These are phyloP conservation scores for Dipteronia dyeriana DNA, from an alignment of 345 rosid genomes.

Conservation along the genomic window DNA sequence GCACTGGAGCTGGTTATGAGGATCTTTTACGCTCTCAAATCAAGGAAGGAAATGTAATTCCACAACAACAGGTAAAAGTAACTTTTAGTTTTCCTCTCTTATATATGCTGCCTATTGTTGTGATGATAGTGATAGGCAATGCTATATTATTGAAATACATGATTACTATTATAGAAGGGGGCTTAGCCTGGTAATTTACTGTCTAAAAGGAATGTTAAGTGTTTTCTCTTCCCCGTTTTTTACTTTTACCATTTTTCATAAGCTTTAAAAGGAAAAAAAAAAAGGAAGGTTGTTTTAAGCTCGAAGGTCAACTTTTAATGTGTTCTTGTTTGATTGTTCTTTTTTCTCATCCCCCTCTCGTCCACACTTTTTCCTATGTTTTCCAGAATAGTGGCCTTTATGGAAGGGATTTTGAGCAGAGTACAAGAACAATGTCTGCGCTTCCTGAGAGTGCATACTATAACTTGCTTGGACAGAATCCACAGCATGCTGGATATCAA, in stretches of 20 bases:
- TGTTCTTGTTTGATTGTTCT: neutral
- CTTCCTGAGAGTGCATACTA: conserved; percentile 17
- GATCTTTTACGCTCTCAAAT: conserved; percentile 20
- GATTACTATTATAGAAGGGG: conserved; percentile 1
- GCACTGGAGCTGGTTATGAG: conserved; percentile 27
- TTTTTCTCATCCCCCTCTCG: neutral
- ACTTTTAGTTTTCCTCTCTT: neutral
- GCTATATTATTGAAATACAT: neutral
- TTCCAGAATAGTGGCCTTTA: conserved; percentile 30
- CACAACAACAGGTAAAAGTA: conserved; percentile 35
- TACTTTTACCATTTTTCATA: neutral
- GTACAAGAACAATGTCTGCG: conserved; percentile 25
- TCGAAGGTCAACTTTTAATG: neutral
- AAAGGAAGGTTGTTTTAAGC: neutral
- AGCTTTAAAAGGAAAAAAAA: neutral
- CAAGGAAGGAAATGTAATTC: conserved; percentile 23
- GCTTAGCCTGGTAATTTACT: neutral
- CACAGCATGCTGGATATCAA: conserved; percentile 26
- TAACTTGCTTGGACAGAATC: conserved; percentile 27
- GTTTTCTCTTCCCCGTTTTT: neutral
- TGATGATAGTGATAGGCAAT: conserved; percentile 4
- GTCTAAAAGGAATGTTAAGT: neutral
- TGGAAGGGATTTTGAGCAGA: conserved; percentile 29
- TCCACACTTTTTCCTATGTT: neutral
- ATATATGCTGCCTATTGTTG: too few species aligned